Evolutionary conservation across 1,139 yeast genomes (phyloP).

Genomic region (Candida neerlandica): DNA sequence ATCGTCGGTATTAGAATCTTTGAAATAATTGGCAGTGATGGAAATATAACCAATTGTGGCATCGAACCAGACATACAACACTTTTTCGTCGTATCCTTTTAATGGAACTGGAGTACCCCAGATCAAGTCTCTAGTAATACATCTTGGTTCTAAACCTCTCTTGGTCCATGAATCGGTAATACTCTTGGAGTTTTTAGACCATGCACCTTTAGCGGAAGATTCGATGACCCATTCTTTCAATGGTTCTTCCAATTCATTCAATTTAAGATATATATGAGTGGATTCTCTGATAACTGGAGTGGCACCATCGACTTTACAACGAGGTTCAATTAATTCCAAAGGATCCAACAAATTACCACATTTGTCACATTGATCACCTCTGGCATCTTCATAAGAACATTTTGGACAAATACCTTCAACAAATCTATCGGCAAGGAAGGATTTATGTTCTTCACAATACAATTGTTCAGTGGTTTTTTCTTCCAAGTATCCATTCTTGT

Average conservation of each 20-base stretch:
- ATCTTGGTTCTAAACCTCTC: constrained; percentile 91
- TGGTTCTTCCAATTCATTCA: constrained; percentile 80
- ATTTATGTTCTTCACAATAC: constrained; percentile 86
- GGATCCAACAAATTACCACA: constrained; percentile 92
- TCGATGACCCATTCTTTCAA: constrained; percentile 72
- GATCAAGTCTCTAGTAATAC: constrained; percentile 93
- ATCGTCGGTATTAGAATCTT: constrained; percentile 56
- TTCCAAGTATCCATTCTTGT: constrained; percentile 76
- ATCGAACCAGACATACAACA: constrained; percentile 97
- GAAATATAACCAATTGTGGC: constrained; percentile 97
- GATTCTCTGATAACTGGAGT: constrained; percentile 80
- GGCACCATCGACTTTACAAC: constrained; percentile 89
- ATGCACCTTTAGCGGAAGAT: constrained; percentile 69
- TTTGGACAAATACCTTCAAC: constrained; percentile 98
- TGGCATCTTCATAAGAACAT: constrained; percentile 92
- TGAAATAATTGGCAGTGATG: constrained; percentile 90
- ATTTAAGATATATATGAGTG: constrained; percentile 79
- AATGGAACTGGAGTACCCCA: constrained; percentile 99
- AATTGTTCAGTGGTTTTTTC: constrained; percentile 88
- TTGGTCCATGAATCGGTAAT: constrained; percentile 92
- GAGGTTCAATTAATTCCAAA: constrained; percentile 88
- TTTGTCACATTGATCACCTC: constrained; percentile 99
- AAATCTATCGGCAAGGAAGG: constrained; percentile 92
- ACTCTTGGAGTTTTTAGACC: constrained; percentile 90
- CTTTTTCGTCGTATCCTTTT: constrained; percentile 80